These are phyloP conservation scores for Blastocladiella britannica DNA, from an alignment of 192 early-diverging fungal genomes.

Conservation along the genomic window DNA sequence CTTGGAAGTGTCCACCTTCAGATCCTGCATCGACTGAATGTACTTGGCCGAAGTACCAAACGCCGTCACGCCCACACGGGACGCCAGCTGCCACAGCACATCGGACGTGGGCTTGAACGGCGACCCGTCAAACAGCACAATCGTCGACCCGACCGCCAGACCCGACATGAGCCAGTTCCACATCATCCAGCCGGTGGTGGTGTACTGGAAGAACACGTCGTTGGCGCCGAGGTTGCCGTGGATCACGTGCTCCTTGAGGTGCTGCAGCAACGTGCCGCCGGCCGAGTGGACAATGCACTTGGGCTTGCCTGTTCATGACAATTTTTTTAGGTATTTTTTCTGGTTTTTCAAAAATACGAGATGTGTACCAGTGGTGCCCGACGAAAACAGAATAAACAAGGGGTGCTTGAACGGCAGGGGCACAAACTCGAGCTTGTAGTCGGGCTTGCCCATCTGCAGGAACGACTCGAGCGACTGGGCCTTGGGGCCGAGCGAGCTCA, in stretches of 20 bases:
- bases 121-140: constrained; percentile 81
- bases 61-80: constrained; percentile 53
- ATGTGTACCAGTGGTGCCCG: constrained; percentile 86
- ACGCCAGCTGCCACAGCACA: constrained; percentile 57
- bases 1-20: constrained; percentile 32
- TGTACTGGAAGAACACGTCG: constrained; percentile 81
- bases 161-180: constrained; percentile 92
- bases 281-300: constrained; percentile 93
- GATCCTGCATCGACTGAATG: constrained; percentile 70
- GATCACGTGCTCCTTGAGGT: constrained; percentile 81
- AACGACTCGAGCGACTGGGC: constrained; percentile 16
- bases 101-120: constrained; percentile 67
- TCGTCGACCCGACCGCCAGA: constrained; percentile 51
- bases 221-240: constrained; percentile 49
- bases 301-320: constrained; percentile 44
- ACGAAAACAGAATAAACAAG: constrained; percentile 74
- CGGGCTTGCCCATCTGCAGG: constrained; percentile 12
- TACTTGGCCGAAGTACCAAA: constrained; percentile 95
- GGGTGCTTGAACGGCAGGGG: constrained; percentile 84
- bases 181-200: constrained; percentile 96
- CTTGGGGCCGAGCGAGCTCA: background rate
- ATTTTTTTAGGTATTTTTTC: constrained; percentile 1
- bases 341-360: background rate
- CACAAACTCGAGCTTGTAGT: constrained; percentile 39
- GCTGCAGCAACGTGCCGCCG: constrained; percentile 75